A percentile compares a stretch with the other conserved stretches of the same genome.
Conservation (phyloP, 1,284 basidiomycete species). For the Ceratobasidium sp. region DNA sequence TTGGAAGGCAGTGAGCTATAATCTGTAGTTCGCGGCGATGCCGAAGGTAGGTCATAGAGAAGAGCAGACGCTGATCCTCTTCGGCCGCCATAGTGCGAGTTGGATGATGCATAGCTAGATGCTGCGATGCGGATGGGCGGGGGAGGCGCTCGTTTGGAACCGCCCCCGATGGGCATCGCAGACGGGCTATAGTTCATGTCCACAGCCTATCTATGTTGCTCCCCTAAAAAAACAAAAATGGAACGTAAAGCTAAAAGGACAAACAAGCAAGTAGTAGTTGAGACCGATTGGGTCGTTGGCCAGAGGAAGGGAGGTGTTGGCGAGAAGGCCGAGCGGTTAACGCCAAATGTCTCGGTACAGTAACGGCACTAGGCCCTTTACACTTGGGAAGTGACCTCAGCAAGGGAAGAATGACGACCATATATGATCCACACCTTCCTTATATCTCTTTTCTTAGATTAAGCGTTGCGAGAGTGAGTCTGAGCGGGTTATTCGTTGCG, state of each 20-base stretch:
- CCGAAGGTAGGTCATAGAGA: conserved; percentile 34
- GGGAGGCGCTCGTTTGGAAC: conserved; percentile 26
- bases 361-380: conserved; percentile 12
- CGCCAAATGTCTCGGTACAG: conserved; percentile 39
- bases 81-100: conserved; percentile 18
- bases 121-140: conserved; percentile 23
- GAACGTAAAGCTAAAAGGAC: no score
- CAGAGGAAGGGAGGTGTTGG: conserved; percentile 22
- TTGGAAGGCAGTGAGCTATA: conserved; percentile 7
- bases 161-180: neutral
- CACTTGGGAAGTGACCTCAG: conserved; percentile 22
- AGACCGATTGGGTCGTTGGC: neutral
- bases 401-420: neutral
- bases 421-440: neutral
- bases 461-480: neutral
- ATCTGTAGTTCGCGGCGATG: conserved; percentile 27
- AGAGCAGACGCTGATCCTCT: conserved; percentile 17
- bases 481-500: neutral
- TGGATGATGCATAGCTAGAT: conserved; percentile 19
- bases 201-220: no score
- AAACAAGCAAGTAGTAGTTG: neutral
- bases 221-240: no score
- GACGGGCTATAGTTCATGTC: conserved; percentile 17
- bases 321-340: conserved; percentile 8
- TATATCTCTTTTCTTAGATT: conserved; percentile 8